A percentile compares a stretch with the other conserved stretches of the same genome.
These are phyloP conservation scores for Solanum bulbocastanum DNA, from an alignment of 257 asterid species.

Conservation along the genomic window DNA sequence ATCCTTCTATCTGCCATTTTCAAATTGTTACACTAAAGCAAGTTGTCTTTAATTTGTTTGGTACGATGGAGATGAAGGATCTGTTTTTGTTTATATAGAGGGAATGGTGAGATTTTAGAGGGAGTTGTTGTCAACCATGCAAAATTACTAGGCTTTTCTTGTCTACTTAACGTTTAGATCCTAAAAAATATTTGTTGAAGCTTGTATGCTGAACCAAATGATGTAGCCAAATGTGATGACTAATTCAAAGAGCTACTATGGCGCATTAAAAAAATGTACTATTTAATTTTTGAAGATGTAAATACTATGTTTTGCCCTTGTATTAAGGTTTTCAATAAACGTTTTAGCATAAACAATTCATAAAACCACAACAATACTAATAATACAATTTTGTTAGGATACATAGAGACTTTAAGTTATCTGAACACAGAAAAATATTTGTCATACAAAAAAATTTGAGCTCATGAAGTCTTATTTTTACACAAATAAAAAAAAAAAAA, in stretches of 20 bases:
- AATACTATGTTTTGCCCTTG: background rate
- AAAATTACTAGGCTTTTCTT: constrained; percentile 5
- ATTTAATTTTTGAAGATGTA: background rate
- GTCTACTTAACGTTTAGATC: background rate
- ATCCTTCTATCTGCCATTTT: constrained; percentile 1
- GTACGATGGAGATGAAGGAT: background rate
- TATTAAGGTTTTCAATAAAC: background rate
- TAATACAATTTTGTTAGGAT: background rate
- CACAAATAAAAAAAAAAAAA: background rate
- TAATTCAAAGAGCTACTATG: background rate
- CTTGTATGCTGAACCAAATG: constrained; percentile 8
- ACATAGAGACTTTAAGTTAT: background rate
- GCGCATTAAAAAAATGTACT: background rate
- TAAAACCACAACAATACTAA: background rate
- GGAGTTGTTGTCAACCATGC: constrained; percentile 50
- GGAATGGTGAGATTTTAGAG: background rate
- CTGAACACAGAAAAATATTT: background rate
- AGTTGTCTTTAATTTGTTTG: background rate
- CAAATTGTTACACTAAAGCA: background rate
- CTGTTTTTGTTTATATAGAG: constrained; percentile 22
- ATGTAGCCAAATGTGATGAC: background rate
- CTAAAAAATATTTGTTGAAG: background rate
- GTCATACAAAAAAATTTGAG: background rate
- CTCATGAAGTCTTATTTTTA: background rate
- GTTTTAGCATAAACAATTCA: background rate